Conservation (phyloP, 1,139 yeast genomes). For the Wickerhamomyces sp. region DNA sequence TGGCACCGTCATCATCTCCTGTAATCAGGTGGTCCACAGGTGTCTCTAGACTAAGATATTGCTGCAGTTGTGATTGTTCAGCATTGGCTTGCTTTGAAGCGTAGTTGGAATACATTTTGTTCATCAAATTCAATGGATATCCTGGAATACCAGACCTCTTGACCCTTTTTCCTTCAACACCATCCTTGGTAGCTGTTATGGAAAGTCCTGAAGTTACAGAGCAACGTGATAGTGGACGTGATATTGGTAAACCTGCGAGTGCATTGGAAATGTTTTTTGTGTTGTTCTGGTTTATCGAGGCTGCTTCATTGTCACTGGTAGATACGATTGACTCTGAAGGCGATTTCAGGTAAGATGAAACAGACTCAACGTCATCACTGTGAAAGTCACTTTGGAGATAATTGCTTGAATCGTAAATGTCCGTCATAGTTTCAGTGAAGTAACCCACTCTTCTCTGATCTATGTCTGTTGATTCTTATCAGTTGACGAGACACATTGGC, state of each 20-base stretch:
- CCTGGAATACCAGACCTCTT: conserved; percentile 41
- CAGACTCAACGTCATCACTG: background rate
- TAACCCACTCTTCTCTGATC: too few relatives aligned
- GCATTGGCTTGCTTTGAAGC: conserved; percentile 6
- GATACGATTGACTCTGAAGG: conserved; percentile 1
- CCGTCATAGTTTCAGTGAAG: background rate
- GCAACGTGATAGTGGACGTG: conserved; percentile 56
- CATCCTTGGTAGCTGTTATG: conserved; percentile 70
- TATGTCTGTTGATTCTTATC: too few relatives aligned
- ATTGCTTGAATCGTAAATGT: background rate
- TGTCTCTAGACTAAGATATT: background rate
- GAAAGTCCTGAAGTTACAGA: conserved; percentile 63
- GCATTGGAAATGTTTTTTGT: background rate
- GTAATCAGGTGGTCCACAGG: conserved; percentile 4
- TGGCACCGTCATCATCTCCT: conserved; percentile 12
- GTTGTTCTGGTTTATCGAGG: background rate
- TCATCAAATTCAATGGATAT: conserved; percentile 28
- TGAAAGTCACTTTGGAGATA: background rate
- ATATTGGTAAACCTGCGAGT: conserved; percentile 14
- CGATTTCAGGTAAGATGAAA: background rate
- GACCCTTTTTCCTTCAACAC: conserved; percentile 57
- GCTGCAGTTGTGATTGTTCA: background rate
- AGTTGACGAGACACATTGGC: too few relatives aligned
- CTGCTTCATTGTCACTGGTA: background rate
- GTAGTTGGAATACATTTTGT: conserved; percentile 26